Evolutionary conservation across 176 grass and related monocot species (phyloP), one percentile per base, ranked within the genome.

Genomic region (Canna indica): DNA sequence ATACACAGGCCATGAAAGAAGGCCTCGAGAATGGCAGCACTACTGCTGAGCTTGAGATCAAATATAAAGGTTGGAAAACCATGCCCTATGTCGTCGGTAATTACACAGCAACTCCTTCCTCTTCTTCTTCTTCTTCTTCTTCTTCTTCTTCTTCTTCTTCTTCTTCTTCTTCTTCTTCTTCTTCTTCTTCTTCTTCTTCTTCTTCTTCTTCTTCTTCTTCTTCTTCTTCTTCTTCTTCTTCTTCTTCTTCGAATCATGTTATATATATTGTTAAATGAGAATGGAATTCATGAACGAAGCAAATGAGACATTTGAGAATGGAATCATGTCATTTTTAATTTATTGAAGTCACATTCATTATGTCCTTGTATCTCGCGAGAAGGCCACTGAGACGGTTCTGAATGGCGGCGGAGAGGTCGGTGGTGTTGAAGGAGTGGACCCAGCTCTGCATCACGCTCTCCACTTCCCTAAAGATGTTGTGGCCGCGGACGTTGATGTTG

Each of bases 401-500:
- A 1, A 90, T 82, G 16, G 91, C 91, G 6, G 79, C 83, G 56
- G 47, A 67, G 0, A 95, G 82, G 3, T 95, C 84, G n/a, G 83
- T 76, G 11, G 59, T 24, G 75, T 72, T 74, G 0, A 95, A 80
- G 16, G 80, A 58, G 62, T 69, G 83, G 0, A 95, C 80, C 91
- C 91, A 95, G 69, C 78, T 81, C 50, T 90, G 91, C 48, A 95
- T 84, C 18, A 64, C 18, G 31, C 10, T 47, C 13, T 78, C 82
- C 17, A 95, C 91, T 74, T 79, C 91, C 91, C 87, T 90, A 78
- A 95, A 95, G 56, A 95, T 95, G 80, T 88, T 84, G 33, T n/a
- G n/a, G n/a, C n/a, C n/a, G n/a, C n/a, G n/a, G n/a, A n/a, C n/a
- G n/a, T n/a, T n/a, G n/a, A n/a, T n/a, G n/a, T n/a, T n/a, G n/a